phyloP scores from a whole-genome alignment of 2,329 filamentous ascomycete genomes.

The Alternaria sp. region DNA sequence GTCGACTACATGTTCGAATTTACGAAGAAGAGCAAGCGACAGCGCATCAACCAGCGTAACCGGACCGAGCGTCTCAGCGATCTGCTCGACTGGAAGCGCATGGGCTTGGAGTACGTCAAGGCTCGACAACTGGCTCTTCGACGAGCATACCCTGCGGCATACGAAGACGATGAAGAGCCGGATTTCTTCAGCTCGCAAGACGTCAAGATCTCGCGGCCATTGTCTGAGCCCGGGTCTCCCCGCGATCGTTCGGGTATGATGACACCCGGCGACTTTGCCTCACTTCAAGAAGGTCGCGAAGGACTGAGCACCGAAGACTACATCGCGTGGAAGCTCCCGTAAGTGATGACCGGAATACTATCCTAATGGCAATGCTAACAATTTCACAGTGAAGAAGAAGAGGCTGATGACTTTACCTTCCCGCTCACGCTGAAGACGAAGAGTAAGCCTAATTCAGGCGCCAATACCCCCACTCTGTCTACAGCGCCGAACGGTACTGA shows the following conservation, averaged over 20 bases:
- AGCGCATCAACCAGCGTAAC: conserved; percentile 98
- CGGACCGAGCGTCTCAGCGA: conserved; percentile 94
- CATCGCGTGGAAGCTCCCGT: conserved; percentile 97
- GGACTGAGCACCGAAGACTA: conserved; percentile 96
- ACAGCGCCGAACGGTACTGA: conserved; percentile 42
- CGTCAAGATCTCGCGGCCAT: conserved; percentile 91
- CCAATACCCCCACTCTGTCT: conserved; percentile 40
- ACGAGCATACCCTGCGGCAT: conserved; percentile 89
- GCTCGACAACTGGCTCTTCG: conserved; percentile 90
- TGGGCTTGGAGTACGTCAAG: conserved; percentile 99
- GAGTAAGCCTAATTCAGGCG: conserved; percentile 47
- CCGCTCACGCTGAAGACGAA: conserved; percentile 70
- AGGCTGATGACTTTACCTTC: conserved; percentile 79
- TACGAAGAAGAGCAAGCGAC: conserved; percentile 87
- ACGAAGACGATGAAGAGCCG: conserved; percentile 77
- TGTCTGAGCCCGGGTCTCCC: conserved; percentile 93
- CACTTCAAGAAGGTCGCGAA: conserved; percentile 91
- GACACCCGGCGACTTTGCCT: conserved; percentile 98
- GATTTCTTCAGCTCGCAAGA: conserved; percentile 93
- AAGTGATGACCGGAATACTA: conserved; percentile 60
- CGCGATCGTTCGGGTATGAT: conserved; percentile 94
- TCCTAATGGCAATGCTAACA: conserved; percentile 42
- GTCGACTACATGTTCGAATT: conserved; percentile 94
- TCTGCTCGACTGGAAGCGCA: conserved; percentile 97
- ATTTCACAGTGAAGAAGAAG: conserved; percentile 75